Evolutionary conservation across 164 flowering plant species (phyloP), one percentile per base, ranked within the genome.

Genomic region (Tinospora cordifolia): DNA sequence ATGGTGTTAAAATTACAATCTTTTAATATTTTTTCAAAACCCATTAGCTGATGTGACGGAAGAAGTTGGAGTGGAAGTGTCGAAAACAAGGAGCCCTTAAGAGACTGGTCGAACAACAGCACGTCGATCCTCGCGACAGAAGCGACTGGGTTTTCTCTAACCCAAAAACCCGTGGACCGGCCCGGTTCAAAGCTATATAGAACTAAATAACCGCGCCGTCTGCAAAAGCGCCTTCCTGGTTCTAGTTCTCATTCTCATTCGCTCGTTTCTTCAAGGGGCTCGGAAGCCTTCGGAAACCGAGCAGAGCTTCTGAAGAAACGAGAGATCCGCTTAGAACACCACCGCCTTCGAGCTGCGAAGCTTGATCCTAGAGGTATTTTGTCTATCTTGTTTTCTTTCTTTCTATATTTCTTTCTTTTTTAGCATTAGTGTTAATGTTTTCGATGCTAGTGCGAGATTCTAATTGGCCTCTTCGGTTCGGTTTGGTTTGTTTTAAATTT

Each of bases 251-350:
- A n/a, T 36, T 47, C 60, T 15, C 47, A 30, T 34, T 71, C 49
- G 34, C 69, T 54, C 63, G 49, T 71, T 65, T 49, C 64, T 66
- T 72, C 64, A 57, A 36, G 54, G 24, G 54, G 49, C 69, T 66
- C 74, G 17, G 40, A 64, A 41, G 74, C 39, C 44, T 22, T 3
- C 57, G 4, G 12, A 9, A 62, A 14, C 21, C 24, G 6, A 14
- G 3, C 19, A 26, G 72, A 63, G 60, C 60, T 63, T 63, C 67
- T 70, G 67, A 46, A 24, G 66, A 46, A 70, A 62, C 72, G 66
- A 62, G 40, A 41, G 66, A 62, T 7, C 6, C 10, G 26, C 9
- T 3, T 5, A 46, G 30, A 30, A 30, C 11, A 12, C 54, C 5
- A 1, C 47, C 26, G 11, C 57, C 6, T 49, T n/a, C 15, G 26